These are phyloP conservation scores for Sphaerulina populicola DNA, from an alignment of 2,329 filamentous ascomycete species.

Conservation along the genomic window DNA sequence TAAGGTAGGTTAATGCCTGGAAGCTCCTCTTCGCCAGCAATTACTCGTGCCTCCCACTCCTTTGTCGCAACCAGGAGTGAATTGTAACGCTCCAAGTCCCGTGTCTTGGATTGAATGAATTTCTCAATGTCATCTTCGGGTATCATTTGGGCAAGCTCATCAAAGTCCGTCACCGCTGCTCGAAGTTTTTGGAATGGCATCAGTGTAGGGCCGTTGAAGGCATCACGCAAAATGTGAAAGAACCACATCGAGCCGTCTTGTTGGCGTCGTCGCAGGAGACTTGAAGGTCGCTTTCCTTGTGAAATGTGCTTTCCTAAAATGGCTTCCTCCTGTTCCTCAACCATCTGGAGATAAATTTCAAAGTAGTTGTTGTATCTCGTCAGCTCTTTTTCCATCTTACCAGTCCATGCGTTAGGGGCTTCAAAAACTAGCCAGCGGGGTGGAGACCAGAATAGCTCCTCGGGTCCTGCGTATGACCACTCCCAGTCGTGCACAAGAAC, in stretches of 20 bases:
- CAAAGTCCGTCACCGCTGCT: constrained; percentile 1
- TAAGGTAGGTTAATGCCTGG: background rate
- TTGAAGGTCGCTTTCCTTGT: background rate
- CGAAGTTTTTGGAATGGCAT: constrained; percentile 4
- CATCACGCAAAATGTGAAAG: constrained; percentile 5
- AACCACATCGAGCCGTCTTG: constrained; percentile 5
- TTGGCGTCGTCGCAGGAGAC: background rate
- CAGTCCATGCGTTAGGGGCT: background rate
- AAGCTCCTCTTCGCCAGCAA: constrained; percentile 1
- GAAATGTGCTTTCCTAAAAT: constrained; percentile 5
- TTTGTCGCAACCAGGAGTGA: constrained; percentile 4
- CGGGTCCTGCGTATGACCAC: constrained; percentile 22
- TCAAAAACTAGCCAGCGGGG: constrained; percentile 12
- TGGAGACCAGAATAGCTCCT: constrained; percentile 19
- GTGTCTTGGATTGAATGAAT: constrained; percentile 4
- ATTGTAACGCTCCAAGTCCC: constrained; percentile 1
- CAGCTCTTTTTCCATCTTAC: constrained; percentile 1
- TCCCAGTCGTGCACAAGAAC: constrained; percentile 24
- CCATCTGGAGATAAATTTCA: constrained; percentile 3
- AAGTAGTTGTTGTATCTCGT: constrained; percentile 5
- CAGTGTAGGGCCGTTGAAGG: constrained; percentile 1
- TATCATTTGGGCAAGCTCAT: constrained; percentile 4
- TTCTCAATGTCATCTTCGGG: background rate
- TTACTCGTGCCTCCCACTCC: constrained; percentile 2
- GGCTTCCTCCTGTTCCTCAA: constrained; percentile 2